A percentile compares a stretch with the other conserved stretches of the same genome.
phyloP scores from a whole-genome alignment of 2,329 filamentous ascomycete species.

The Cephalotrichum gorgonifer region DNA sequence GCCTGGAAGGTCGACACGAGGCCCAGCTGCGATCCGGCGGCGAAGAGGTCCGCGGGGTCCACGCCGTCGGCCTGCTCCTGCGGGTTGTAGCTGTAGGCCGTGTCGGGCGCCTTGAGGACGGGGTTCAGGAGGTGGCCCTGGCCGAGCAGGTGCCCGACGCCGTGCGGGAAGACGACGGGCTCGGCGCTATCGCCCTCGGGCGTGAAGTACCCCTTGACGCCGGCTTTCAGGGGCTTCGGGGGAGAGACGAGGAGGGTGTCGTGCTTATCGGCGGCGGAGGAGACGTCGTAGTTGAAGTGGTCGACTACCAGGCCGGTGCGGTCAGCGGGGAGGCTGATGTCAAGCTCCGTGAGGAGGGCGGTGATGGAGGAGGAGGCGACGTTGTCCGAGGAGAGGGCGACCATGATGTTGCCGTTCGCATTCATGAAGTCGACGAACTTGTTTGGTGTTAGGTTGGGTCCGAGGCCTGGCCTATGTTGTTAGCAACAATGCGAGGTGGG shows the following conservation, averaged over 20 bases:
- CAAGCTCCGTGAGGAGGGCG: constrained; percentile 75
- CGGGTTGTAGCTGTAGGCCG: constrained; percentile 87
- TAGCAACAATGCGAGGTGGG: constrained; percentile 3
- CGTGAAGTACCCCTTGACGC: constrained; percentile 68
- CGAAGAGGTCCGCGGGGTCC: constrained; percentile 67
- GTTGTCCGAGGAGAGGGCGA: constrained; percentile 66
- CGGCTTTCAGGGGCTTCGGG: constrained; percentile 54
- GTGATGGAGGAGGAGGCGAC: constrained; percentile 63
- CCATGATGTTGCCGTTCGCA: constrained; percentile 79
- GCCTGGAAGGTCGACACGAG: constrained; percentile 83
- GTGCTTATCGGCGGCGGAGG: constrained; percentile 70
- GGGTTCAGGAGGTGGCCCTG: constrained; percentile 68
- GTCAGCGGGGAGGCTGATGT: constrained; percentile 78
- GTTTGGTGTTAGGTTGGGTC: constrained; percentile 78
- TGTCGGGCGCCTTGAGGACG: constrained; percentile 70
- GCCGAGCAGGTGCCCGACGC: constrained; percentile 73
- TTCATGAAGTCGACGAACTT: constrained; percentile 86
- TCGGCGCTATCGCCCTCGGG: constrained; percentile 39
- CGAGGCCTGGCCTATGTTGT: constrained; percentile 51
- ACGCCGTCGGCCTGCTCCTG: constrained; percentile 68
- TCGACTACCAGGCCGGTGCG: constrained; percentile 81
- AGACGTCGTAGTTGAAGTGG: constrained; percentile 85
- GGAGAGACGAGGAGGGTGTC: constrained; percentile 74
- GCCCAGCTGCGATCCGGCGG: constrained; percentile 70
- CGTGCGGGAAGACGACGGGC: constrained; percentile 70